Conservation (phyloP, 352 stramenopile species). For the Phytopythium delawarense region DNA sequence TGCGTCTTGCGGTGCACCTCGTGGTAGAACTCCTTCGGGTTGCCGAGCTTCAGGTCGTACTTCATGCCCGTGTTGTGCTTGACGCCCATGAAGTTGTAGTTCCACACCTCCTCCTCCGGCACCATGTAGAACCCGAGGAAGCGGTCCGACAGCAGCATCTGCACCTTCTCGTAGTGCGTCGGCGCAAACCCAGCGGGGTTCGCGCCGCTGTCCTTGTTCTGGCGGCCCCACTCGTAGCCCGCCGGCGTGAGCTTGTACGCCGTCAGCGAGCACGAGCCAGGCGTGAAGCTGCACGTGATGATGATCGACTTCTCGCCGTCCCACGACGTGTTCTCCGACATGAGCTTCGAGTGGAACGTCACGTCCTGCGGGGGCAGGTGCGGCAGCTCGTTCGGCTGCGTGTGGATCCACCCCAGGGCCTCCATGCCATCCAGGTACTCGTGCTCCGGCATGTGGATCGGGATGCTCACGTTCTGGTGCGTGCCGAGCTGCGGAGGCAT, state of each 20-base stretch:
- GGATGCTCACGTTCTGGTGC: conserved; percentile 97
- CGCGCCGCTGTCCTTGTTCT: conserved; percentile 96
- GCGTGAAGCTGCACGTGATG: conserved; percentile 99
- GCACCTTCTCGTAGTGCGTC: conserved; percentile 98
- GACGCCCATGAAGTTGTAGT: conserved; percentile 99
- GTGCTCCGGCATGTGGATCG: conserved; percentile 94
- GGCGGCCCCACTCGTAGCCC: conserved; percentile 97
- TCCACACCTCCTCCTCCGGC: conserved; percentile 98
- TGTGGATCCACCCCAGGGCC: conserved; percentile 99
- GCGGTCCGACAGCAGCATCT: conserved; percentile 99
- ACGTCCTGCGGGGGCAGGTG: conserved; percentile 96
- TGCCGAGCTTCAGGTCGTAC: conserved; percentile 97
- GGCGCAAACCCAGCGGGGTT: conserved; percentile 94
- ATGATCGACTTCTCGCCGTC: conserved; percentile 97
- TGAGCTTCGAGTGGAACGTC: conserved; percentile 95
- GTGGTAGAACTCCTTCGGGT: conserved; percentile 99
- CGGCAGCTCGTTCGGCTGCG: conserved; percentile 97
- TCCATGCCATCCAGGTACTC: conserved; percentile 97
- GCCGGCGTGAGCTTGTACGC: conserved; percentile 97
- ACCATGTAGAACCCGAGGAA: conserved; percentile 99
- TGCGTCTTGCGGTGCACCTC: conserved; percentile 98
- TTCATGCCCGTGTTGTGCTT: conserved; percentile 98
- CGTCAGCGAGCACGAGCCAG: conserved; percentile 98
- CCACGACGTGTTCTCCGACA: conserved; percentile 96
- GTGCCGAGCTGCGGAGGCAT: conserved; percentile 99